Conservation (phyloP, 305 asterid genomes). For the Euphrasia arctica region DNA sequence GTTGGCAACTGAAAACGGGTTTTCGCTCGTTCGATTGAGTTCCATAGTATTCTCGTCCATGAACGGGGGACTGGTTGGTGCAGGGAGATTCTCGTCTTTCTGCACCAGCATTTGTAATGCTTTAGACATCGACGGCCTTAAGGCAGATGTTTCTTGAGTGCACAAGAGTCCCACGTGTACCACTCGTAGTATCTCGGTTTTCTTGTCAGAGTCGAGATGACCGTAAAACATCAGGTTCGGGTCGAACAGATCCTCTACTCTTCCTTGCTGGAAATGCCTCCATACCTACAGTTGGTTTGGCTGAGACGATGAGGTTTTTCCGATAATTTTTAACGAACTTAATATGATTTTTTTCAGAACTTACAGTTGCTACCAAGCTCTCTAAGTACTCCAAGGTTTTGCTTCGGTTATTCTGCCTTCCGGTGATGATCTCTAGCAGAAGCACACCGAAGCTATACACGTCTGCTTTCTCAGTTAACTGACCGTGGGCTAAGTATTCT, state of each 20-base stretch:
- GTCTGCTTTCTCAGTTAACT: constrained; percentile 72
- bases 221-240: constrained; percentile 43
- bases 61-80: constrained; percentile 67
- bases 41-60: constrained; percentile 58
- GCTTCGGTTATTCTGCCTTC: constrained; percentile 67
- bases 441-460: constrained; percentile 91
- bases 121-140: constrained; percentile 60
- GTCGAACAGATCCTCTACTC: constrained; percentile 45
- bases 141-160: constrained; percentile 49
- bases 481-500: constrained; percentile 76
- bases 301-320: too few relatives aligned
- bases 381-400: constrained; percentile 50
- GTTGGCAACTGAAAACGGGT: constrained; percentile 42
- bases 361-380: constrained; percentile 59
- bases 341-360: constrained; percentile 16
- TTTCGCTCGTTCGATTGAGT: constrained; percentile 31
- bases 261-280: constrained; percentile 53
- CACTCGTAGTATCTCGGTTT: constrained; percentile 42
- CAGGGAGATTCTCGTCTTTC: constrained; percentile 45
- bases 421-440: constrained; percentile 61
- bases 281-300: constrained; percentile 40
- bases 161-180: constrained; percentile 62
- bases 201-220: constrained; percentile 23
- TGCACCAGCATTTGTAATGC: constrained; percentile 51
- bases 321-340: too few relatives aligned